These are phyloP conservation scores for Linnemannia schmuckeri DNA, from an alignment of 192 early-diverging fungal genomes.

Conservation along the genomic window DNA sequence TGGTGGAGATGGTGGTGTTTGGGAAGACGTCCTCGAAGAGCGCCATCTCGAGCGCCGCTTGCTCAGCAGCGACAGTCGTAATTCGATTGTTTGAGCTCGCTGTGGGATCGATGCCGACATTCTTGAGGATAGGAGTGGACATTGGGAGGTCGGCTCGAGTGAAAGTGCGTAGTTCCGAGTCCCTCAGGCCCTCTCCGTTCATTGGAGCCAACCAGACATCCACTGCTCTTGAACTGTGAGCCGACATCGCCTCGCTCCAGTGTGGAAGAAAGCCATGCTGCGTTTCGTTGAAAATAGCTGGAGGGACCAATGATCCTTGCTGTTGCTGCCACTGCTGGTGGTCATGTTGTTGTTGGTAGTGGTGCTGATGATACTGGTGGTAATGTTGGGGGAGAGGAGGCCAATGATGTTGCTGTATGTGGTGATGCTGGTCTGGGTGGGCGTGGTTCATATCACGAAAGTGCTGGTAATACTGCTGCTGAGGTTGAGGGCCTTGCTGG, in stretches of 20 bases:
- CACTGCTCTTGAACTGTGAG: too few species aligned
- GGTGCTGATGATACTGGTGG: background rate
- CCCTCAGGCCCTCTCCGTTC: too few species aligned
- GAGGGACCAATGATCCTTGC: too few species aligned
- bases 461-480: background rate
- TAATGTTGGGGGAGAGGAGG: background rate
- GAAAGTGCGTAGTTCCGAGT: too few species aligned
- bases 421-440: background rate
- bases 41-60: background rate
- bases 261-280: too few species aligned
- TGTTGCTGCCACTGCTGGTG: background rate
- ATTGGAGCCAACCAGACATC: too few species aligned
- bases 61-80: background rate
- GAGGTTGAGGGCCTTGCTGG: background rate
- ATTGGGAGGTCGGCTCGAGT: too few species aligned
- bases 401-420: background rate
- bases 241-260: too few species aligned
- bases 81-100: too few species aligned
- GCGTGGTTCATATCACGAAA: background rate
- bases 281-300: too few species aligned
- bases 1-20: background rate
- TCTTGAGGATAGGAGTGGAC: too few species aligned
- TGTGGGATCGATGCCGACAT: too few species aligned
- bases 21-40: background rate
- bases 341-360: background rate